Evolutionary conservation across 306 rosid genomes (phyloP).

Genomic region (Elaeagnus macrophylla): DNA sequence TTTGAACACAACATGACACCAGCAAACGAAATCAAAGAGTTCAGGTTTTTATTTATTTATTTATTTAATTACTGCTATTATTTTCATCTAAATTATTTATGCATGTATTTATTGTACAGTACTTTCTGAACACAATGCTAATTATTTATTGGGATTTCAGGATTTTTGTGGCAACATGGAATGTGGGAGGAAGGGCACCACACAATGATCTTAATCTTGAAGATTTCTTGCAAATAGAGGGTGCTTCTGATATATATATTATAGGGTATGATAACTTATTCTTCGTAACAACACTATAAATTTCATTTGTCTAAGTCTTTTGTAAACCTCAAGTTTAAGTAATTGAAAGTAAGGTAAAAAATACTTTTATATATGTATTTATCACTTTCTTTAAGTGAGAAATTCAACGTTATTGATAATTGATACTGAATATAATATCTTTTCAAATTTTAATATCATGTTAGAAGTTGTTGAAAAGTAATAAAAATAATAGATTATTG

Average conservation of each 20-base stretch:
- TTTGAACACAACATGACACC: constrained; percentile 46
- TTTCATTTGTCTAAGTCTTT: neutral
- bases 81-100: neutral
- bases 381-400: no score
- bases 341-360: neutral
- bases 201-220: constrained; percentile 63
- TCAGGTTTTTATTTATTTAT: constrained; percentile 34
- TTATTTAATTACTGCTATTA: neutral
- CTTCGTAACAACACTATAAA: neutral
- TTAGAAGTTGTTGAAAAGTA: no score
- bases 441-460: no score
- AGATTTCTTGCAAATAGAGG: constrained; percentile 80
- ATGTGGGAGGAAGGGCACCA: constrained; percentile 88
- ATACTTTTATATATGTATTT: no score
- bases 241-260: constrained; percentile 68
- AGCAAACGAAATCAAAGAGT: constrained; percentile 40
- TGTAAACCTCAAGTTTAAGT: neutral
- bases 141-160: constrained; percentile 25
- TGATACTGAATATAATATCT: no score
- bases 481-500: no score
- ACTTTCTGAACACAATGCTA: neutral
- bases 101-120: neutral
- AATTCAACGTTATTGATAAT: no score
- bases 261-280: constrained; percentile 47
- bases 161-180: constrained; percentile 85